Percentiles rank a stretch among this genome's conserved stretches.
Evolutionary conservation across 345 rosid genomes (phyloP).

Genomic region (Cardamine occulta): DNA sequence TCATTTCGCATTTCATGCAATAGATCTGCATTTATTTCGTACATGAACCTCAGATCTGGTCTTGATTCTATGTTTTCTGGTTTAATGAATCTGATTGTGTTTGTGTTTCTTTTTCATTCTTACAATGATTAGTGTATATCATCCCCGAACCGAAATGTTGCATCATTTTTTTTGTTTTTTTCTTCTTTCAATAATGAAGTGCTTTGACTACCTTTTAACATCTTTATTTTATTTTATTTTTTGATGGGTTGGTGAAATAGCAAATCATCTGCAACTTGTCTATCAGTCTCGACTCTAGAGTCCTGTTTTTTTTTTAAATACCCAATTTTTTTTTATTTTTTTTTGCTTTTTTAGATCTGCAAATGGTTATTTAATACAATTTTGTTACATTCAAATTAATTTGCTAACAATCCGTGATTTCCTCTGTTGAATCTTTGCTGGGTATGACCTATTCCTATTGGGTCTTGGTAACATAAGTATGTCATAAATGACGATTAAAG

Average conservation of each 20-base stretch:
- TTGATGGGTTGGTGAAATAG: slow-evolving; percentile 27
- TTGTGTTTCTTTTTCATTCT: not conserved
- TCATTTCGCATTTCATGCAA: not conserved
- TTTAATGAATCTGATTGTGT: not conserved
- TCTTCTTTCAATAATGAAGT: not conserved
- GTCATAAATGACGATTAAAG: not conserved
- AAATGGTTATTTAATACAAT: not conserved
- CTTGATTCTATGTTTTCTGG: not conserved
- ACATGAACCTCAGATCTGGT: slow-evolving; percentile 27
- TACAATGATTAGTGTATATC: not conserved
- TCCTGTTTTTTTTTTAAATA: slow-evolving; percentile 1
- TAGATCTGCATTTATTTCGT: slow-evolving; percentile 15
- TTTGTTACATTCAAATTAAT: not conserved
- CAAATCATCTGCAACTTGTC: not conserved
- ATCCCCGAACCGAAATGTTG: not conserved
- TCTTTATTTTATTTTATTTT: slow-evolving; percentile 4
- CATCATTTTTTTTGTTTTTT: not conserved
- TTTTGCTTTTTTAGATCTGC: slow-evolving; percentile 1
- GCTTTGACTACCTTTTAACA: slow-evolving; percentile 11
- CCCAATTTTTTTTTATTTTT: not conserved
- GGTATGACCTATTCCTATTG: slow-evolving; percentile 24
- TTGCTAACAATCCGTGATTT: not conserved
- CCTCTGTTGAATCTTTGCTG: not conserved
- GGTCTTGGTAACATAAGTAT: not conserved
- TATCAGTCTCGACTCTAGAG: slow-evolving; percentile 8